These are phyloP conservation scores for Dipteronia dyeriana DNA, from an alignment of 345 rosid species.

Conservation along the genomic window DNA sequence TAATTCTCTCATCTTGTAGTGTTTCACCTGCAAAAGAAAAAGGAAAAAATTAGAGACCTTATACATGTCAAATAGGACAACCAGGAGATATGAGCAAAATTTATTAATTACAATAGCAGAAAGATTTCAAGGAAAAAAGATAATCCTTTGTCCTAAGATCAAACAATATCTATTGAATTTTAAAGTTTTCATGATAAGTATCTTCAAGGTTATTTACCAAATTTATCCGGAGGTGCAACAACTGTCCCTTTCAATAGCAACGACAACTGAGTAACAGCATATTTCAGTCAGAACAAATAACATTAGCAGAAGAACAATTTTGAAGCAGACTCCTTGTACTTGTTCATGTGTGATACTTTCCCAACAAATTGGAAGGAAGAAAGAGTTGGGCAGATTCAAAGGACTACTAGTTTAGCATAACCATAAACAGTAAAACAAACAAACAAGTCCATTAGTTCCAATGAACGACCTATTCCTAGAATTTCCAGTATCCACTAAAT, in stretches of 20 bases:
- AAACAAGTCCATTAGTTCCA: neutral
- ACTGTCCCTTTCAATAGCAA: constrained; percentile 90
- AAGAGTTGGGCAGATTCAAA: constrained; percentile 4
- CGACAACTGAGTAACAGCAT: constrained; percentile 57
- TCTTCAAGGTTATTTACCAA: constrained; percentile 53
- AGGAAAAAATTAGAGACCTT: constrained; percentile 8
- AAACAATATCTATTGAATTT: constrained; percentile 1
- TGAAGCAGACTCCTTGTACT: neutral
- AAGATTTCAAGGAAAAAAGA: neutral
- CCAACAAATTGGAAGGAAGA: neutral
- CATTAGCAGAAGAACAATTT: constrained; percentile 8
- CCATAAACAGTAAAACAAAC: neutral
- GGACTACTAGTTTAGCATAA: neutral
- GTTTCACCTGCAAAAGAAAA: constrained; percentile 72
- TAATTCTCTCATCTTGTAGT: constrained; percentile 78
- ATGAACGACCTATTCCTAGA: neutral
- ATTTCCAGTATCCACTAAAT: neutral
- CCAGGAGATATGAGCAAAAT: neutral
- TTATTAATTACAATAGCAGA: neutral
- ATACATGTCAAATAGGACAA: neutral
- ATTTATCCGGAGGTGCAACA: constrained; percentile 97
- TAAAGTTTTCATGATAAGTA: neutral
- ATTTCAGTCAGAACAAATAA: constrained; percentile 32
- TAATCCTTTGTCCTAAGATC: neutral
- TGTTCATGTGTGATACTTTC: neutral